phyloP scores from a whole-genome alignment of 148 eudicot genomes.

The Arctostaphylos glauca region DNA sequence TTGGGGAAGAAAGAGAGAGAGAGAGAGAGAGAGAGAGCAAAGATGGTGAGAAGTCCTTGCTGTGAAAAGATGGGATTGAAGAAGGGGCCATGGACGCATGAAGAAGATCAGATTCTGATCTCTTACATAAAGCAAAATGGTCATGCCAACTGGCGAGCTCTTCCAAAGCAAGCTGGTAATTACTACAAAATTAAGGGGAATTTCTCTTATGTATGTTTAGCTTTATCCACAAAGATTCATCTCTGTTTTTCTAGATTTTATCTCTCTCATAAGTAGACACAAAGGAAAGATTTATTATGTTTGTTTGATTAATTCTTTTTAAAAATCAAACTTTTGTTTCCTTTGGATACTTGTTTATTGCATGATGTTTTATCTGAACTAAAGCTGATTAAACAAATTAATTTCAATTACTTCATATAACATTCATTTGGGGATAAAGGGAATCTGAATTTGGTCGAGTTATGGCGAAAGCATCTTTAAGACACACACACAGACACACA shows the following conservation, averaged over 20 bases:
- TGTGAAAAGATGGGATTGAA: constrained; percentile 65
- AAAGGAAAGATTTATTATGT: neutral
- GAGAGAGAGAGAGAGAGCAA: constrained; percentile 17
- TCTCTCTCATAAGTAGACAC: neutral
- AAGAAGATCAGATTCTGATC: constrained; percentile 56
- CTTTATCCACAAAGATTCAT: neutral
- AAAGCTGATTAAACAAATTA: too few species aligned
- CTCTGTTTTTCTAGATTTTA: neutral
- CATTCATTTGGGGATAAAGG: too few species aligned
- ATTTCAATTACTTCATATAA: too few species aligned
- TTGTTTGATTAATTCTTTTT: neutral
- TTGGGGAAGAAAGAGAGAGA: neutral
- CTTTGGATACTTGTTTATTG: neutral
- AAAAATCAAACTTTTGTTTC: neutral
- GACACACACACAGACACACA: too few species aligned
- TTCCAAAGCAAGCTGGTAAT: constrained; percentile 62
- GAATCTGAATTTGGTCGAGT: too few species aligned
- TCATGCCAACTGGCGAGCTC: constrained; percentile 66
- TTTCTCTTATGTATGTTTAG: neutral
- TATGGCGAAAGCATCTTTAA: too few species aligned
- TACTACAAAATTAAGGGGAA: neutral
- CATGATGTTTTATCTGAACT: too few species aligned
- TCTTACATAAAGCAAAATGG: constrained; percentile 48
- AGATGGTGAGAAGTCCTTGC: constrained; percentile 72
- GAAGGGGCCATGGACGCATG: constrained; percentile 66